Evolutionary conservation across 2,329 filamentous ascomycete genomes (phyloP), one percentile per base, ranked within the genome.

Genomic region (Fusarium foetens): DNA sequence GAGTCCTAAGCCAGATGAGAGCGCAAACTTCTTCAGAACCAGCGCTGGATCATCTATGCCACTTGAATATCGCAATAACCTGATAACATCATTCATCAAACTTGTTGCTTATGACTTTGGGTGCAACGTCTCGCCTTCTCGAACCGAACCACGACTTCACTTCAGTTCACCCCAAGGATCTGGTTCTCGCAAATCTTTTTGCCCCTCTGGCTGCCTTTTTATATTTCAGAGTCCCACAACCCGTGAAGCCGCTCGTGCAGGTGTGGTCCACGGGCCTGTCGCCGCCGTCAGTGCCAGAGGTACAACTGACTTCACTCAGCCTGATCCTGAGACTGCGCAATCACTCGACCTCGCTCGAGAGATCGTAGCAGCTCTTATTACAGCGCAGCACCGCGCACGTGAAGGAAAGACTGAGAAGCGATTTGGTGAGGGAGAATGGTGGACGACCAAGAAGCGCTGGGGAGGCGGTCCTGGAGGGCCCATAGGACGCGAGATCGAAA

Each of bases 91-190:
- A 39, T 91, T 91, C 62, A 79, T 91, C 62, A 91, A 91, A 78
- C 84, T 92, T 8, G 85, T 92, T 21, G 86, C 89, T 23, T 92
- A 91, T 75, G 89, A 91, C 70, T 92, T 91, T 78, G 88, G 89
- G 55, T 91, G 90, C 79, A 91, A 87, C 72, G 86, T 90, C 53
- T 83, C 84, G 5, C 83, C 86, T 31, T 82, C 89, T 21, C 86
- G 89, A 43, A 82, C 84, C 29, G 90, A 92, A 73, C 90, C 90
- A 14, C 85, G 90, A 6, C 81, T 92, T 25, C 85, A 90, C 49
- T 79, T 91, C 57, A 82, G 81, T 53, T 83, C 83, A n/a, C 78
- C 80, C 5, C 72, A 77, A 62, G 77, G 72, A 68, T 76, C 69
- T 70, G 73, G 53, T 17, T 78, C 79, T 14, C 84, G 82, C 65